Evolutionary conservation across 2,329 filamentous ascomycete species (phyloP), one percentile per base, ranked within the genome.

Genomic region (Ceratocystis cubensis): DNA sequence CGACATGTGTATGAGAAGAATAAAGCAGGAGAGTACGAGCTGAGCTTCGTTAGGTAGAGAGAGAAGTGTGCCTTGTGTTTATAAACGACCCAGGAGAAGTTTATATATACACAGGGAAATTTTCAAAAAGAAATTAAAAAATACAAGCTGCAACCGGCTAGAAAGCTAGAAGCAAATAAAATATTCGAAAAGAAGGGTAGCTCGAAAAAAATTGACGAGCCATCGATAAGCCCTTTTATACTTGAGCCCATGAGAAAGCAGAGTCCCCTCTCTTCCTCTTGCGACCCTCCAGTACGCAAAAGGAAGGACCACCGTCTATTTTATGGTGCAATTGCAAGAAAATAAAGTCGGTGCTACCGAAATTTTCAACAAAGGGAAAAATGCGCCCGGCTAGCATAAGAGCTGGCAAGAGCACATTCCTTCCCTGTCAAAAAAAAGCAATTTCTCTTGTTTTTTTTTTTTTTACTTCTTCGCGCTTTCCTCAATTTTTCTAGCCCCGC

Each of bases 1-100:
- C 65, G 70, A 69, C 70, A 70, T 70, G 65, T 56, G 57, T 61
- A n/a, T 44, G 20, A 33, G 53, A 30, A 20, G 53, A 33, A 25
- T 7, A 45, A 44, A 53, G 2, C 15, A 30, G 22, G 20, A 17
- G 6, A 50, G 28, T n/a, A 56, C 41, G 63, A 33, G 25, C 41
- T 22, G 10, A n/a, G 28, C 7, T 37, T 25, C 61, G 41, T 48
- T 41, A 5, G 5, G 15, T 13, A 53, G 41, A 63, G 41, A 45
- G 28, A 22, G 13, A 57, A 17, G 22, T 15, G 53, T n/a, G 20
- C 2, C n/a, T 48, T 53, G 48, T 22, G 48, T 28, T 25, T 50
- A 15, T 10, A 50, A 41, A 41, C 37, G 13, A 41, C 37, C 10
- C 3, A 41, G 37, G 22, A 50, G 48, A 50, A n/a, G 48, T 22